Evolutionary conservation across 2,329 filamentous ascomycete species (phyloP).

Genomic region (Trichoderma oligosporum): DNA sequence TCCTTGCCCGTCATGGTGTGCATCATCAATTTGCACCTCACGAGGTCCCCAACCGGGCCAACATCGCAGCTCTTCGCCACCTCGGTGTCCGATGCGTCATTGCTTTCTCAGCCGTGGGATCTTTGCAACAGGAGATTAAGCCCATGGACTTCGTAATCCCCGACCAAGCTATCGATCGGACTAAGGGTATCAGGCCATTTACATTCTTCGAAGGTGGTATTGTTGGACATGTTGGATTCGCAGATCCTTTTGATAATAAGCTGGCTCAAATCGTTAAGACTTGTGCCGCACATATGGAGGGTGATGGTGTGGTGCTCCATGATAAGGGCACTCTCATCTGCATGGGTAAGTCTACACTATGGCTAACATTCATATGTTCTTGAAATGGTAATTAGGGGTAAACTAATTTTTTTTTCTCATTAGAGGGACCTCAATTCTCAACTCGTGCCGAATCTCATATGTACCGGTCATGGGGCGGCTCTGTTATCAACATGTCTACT

Average conservation of each 20-base stretch:
- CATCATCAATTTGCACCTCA: conserved; percentile 89
- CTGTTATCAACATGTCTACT: conserved; percentile 96
- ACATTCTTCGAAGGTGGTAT: conserved; percentile 94
- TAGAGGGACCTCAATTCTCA: conserved; percentile 98
- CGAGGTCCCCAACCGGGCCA: conserved; percentile 90
- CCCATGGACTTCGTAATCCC: conserved; percentile 96
- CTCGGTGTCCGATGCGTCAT: conserved; percentile 88
- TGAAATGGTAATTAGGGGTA: not conserved
- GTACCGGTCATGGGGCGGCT: conserved; percentile 91
- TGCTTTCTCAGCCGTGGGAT: conserved; percentile 92
- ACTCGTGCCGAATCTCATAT: conserved; percentile 93
- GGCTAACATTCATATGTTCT: not conserved
- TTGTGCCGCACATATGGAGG: conserved; percentile 72
- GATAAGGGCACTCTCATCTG: conserved; percentile 81
- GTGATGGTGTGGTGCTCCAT: conserved; percentile 81
- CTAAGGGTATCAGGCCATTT: conserved; percentile 89
- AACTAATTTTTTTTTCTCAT: not conserved
- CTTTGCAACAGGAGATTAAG: conserved; percentile 85
- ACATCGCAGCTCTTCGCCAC: conserved; percentile 92
- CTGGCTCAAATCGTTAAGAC: conserved; percentile 72
- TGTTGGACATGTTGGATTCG: conserved; percentile 92
- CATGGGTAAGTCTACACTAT: conserved; percentile 63
- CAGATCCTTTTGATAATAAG: conserved; percentile 83
- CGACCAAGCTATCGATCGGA: conserved; percentile 95
- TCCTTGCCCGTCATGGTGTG: conserved; percentile 86